Evolutionary conservation across 495 filamentous ascomycete genomes (phyloP).

Genomic region (Glarea lozoyensis): DNA sequence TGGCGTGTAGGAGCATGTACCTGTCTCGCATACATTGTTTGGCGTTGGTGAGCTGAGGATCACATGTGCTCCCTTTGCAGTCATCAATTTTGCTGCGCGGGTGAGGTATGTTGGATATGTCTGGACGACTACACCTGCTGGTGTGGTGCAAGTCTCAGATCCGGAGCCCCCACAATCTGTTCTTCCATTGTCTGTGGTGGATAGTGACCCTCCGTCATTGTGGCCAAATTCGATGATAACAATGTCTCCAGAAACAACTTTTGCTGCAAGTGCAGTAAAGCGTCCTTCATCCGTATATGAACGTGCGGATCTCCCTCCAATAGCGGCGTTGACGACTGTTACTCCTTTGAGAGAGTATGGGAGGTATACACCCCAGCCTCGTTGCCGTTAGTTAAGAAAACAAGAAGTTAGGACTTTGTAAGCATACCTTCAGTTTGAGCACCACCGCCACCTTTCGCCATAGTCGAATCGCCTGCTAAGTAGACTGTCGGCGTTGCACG

Average conservation of each 20-base stretch:
- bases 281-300: slow-evolving; percentile 52
- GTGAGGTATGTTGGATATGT: slow-evolving; percentile 36
- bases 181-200: slow-evolving; percentile 47
- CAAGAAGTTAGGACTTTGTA: not conserved
- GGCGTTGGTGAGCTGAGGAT: slow-evolving; percentile 55
- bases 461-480: slow-evolving; percentile 49
- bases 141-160: slow-evolving; percentile 40
- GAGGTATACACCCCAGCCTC: slow-evolving; percentile 54
- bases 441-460: slow-evolving; percentile 34
- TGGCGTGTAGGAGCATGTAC: slow-evolving; percentile 31
- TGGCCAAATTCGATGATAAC: slow-evolving; percentile 39
- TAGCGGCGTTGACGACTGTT: slow-evolving; percentile 47
- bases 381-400: slow-evolving; percentile 17
- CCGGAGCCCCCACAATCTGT: slow-evolving; percentile 47
- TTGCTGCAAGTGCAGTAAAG: slow-evolving; percentile 42
- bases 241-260: slow-evolving; percentile 41
- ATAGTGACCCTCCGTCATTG: slow-evolving; percentile 55
- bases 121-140: slow-evolving; percentile 12
- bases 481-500: slow-evolving; percentile 32
- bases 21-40: slow-evolving; percentile 52
- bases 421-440: slow-evolving; percentile 18
- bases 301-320: slow-evolving; percentile 50
- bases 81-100: slow-evolving; percentile 40
- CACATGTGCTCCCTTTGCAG: slow-evolving; percentile 52
- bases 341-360: slow-evolving; percentile 32